Evolutionary conservation across 345 rosid species (phyloP).

Genomic region (Sisymbrium altissimum): DNA sequence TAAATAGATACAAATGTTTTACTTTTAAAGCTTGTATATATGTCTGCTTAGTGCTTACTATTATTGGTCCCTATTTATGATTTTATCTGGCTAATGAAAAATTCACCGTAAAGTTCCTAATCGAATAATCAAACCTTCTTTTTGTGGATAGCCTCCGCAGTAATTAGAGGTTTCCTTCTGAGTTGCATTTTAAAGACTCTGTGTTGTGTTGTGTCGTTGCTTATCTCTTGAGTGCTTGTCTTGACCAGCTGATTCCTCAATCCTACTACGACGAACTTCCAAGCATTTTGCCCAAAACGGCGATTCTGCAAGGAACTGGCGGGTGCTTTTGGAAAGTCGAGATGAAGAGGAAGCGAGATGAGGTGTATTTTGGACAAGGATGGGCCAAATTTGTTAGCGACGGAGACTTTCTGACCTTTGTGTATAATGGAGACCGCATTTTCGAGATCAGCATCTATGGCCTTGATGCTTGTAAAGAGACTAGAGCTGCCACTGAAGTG

Average conservation of each 20-base stretch:
- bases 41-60: too few relatives aligned
- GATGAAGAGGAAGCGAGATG: background rate
- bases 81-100: background rate
- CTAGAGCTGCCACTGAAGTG: background rate
- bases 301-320: conserved; percentile 13
- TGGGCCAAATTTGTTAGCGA: conserved; percentile 7
- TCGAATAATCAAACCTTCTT: background rate
- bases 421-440: conserved; percentile 4
- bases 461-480: background rate
- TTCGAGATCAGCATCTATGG: conserved; percentile 24
- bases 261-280: conserved; percentile 18
- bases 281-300: background rate
- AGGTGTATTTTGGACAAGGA: background rate
- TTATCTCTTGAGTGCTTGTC: background rate
- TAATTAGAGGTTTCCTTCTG: background rate
- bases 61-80: background rate
- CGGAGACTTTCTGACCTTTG: conserved; percentile 26
- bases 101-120: too few relatives aligned
- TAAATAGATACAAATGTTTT: background rate
- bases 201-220: background rate
- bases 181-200: background rate
- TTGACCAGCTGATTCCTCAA: conserved; percentile 2
- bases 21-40: background rate
- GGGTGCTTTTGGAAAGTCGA: conserved; percentile 18
- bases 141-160: background rate